phyloP scores from a whole-genome alignment of 208 protist genomes.

The Trypanosoma lewisi region DNA sequence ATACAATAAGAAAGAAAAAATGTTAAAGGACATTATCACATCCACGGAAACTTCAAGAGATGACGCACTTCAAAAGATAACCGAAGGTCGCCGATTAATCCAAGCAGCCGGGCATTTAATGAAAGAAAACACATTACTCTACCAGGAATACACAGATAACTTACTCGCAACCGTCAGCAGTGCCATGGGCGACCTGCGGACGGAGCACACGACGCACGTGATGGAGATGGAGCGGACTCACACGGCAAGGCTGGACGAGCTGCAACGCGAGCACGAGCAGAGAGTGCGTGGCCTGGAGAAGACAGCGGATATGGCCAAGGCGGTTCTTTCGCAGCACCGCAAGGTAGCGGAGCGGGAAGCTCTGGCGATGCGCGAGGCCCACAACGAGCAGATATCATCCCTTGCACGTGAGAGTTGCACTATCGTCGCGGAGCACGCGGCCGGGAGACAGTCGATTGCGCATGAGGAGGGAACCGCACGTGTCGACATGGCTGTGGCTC shows the following conservation, averaged over 20 bases:
- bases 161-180: not conserved
- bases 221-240: not conserved
- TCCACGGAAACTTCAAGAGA: not conserved
- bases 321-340: conserved; percentile 2
- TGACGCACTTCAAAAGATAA: not conserved
- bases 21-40: not conserved
- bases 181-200: conserved; percentile 1
- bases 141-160: not conserved
- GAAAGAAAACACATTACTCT: not conserved
- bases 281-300: conserved; percentile 8
- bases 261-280: conserved; percentile 9
- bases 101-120: not conserved
- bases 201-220: not conserved
- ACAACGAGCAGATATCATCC: conserved; percentile 1
- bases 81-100: not conserved
- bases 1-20: not conserved
- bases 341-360: conserved; percentile 14
- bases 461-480: conserved; percentile 3
- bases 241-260: not conserved
- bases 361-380: conserved; percentile 3
- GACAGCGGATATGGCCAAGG: not conserved
- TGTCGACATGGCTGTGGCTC: not conserved
- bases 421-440: conserved; percentile 3
- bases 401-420: not conserved
- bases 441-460: not conserved